These are phyloP conservation scores for Wickerhamiella alocasiicola DNA, from an alignment of 805 yeast species.

Conservation along the genomic window DNA sequence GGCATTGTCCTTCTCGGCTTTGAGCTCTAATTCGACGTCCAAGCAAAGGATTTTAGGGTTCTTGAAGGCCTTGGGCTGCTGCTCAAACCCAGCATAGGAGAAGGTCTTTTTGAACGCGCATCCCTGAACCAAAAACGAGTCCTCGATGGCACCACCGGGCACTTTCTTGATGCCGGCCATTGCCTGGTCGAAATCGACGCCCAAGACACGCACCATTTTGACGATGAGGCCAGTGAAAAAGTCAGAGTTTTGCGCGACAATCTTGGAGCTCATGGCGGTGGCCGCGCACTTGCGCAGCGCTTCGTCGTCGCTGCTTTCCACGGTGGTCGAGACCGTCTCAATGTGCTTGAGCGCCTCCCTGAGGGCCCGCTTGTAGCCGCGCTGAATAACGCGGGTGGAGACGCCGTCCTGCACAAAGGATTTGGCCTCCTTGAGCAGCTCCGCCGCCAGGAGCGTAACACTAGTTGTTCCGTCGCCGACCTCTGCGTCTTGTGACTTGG, in stretches of 20 bases:
- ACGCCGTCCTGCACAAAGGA: slow-evolving; percentile 91
- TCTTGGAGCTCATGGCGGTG: slow-evolving; percentile 94
- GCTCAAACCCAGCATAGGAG: slow-evolving; percentile 97
- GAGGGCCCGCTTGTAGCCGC: slow-evolving; percentile 78
- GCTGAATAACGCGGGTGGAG: slow-evolving; percentile 75
- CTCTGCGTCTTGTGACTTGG: slow-evolving; percentile 95
- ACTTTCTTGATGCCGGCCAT: slow-evolving; percentile 90
- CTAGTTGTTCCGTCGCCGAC: slow-evolving; percentile 98
- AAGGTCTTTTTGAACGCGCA: slow-evolving; percentile 97
- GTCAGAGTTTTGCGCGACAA: slow-evolving; percentile 73
- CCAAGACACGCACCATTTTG: slow-evolving; percentile 82
- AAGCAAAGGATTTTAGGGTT: slow-evolving; percentile 74
- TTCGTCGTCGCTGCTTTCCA: slow-evolving; percentile 39
- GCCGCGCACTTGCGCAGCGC: slow-evolving; percentile 82
- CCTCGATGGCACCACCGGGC: slow-evolving; percentile 94
- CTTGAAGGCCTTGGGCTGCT: slow-evolving; percentile 78
- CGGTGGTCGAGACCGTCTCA: slow-evolving; percentile 60
- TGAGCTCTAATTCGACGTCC: slow-evolving; percentile 88
- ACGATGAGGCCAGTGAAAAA: slow-evolving; percentile 95
- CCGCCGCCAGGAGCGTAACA: slow-evolving; percentile 84
- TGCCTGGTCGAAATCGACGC: slow-evolving; percentile 71
- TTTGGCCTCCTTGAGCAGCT: slow-evolving; percentile 79
- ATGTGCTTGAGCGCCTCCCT: slow-evolving; percentile 62
- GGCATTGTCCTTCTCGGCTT: slow-evolving; percentile 97
- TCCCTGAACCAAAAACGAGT: slow-evolving; percentile 77